These are phyloP conservation scores for Stenocarpella maydis DNA, from an alignment of 2,329 filamentous ascomycete genomes.

Conservation along the genomic window DNA sequence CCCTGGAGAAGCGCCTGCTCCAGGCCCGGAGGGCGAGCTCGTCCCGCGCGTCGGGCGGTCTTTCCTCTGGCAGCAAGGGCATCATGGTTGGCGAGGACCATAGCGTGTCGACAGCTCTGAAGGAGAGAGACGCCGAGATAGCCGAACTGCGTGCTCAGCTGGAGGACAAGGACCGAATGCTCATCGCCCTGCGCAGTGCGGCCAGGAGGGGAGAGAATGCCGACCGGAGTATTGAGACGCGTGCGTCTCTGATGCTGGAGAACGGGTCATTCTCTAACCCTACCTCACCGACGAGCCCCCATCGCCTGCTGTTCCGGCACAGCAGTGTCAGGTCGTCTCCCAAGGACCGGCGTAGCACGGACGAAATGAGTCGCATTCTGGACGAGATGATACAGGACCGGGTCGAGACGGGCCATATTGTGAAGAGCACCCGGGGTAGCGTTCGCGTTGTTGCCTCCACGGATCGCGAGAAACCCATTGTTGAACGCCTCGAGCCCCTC, in stretches of 20 bases:
- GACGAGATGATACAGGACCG: constrained; percentile 96
- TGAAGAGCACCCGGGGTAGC: constrained; percentile 72
- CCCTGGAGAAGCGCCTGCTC: constrained; percentile 88
- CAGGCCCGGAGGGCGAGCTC: constrained; percentile 92
- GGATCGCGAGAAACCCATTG: constrained; percentile 50
- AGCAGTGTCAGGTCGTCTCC: constrained; percentile 40
- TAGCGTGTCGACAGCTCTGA: constrained; percentile 74
- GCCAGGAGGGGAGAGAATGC: constrained; percentile 86
- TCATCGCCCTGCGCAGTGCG: constrained; percentile 83
- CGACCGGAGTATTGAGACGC: constrained; percentile 57
- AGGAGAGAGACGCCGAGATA: constrained; percentile 93
- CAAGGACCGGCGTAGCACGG: constrained; percentile 70
- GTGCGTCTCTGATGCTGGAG: constrained; percentile 43
- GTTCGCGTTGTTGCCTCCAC: constrained; percentile 60
- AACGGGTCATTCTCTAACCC: constrained; percentile 20
- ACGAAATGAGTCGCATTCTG: constrained; percentile 91
- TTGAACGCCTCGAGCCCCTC: constrained; percentile 47
- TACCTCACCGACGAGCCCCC: constrained; percentile 42
- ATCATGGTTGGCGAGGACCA: constrained; percentile 82
- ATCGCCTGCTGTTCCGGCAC: constrained; percentile 34
- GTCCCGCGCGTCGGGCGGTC: constrained; percentile 81
- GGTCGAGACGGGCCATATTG: constrained; percentile 77
- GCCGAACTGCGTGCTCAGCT: constrained; percentile 86
- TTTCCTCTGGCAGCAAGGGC: constrained; percentile 66
- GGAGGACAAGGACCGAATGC: constrained; percentile 95